Base-by-base conservation (phyloP, 768 basidiomycete genomes). In the Lactarius evosmus region DNA sequence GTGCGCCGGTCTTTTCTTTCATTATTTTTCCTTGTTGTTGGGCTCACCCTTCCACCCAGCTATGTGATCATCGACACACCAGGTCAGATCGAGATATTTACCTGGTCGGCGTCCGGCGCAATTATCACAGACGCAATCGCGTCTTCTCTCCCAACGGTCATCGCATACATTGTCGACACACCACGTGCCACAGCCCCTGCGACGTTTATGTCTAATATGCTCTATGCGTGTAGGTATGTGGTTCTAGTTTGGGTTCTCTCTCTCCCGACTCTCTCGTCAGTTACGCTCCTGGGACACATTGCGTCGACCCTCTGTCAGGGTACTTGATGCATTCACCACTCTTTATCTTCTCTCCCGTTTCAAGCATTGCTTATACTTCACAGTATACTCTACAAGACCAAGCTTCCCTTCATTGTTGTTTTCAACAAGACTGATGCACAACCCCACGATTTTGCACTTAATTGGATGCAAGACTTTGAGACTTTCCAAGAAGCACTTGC, bases 151-250 rank as follows among this genome's bases (percentile, higher is more conserved):
- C 97, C 97, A 6, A 89, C 97, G 2, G 93, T 96, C 36, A 87
- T 99, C 38, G 97, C 97, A 17, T 99, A 98, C 72, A 84, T 99
- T 65, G 93, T 99, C 69, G 97, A 99, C 75, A 99, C 97, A 4
- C 97, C 97, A 25, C 82, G 97, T 66, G 94, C 93, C 22, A 89
- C 89, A 0, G 87, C 93, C 0, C 97, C 97, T 0, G 94, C 96
- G 17, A 99, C 97, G 3, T 99, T 99, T 76, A 99, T 98, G 97
- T 92, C 89, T 22, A 99, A 99, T 76, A 99, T 99, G 97, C 82
- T 99, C 49, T 99, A 98, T 71, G 97, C 97, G 1, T 99, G 97
- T 82, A 94, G 92, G 91, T 90, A 62, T 66, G 83, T 75, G 7
- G 60, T 19, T 65, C 25, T 9, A 9, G 9, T 62, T 32, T 32